Conservation (phyloP, 2,329 filamentous ascomycete genomes). For the Fusarium foetens region DNA sequence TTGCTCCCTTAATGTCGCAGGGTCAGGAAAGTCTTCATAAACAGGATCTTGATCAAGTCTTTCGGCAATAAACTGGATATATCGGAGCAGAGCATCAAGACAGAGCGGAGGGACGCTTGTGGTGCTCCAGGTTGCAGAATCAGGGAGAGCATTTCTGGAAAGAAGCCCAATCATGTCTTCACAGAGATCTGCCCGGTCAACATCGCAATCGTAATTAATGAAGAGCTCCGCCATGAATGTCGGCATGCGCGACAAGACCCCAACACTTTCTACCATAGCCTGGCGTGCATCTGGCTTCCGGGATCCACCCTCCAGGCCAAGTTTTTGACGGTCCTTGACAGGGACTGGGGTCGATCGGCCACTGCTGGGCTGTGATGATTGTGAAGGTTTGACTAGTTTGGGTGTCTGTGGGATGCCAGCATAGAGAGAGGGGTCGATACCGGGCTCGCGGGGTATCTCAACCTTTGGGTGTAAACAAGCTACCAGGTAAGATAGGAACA, state of each 20-base stretch:
- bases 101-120: slow-evolving; percentile 97
- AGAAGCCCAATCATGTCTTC: slow-evolving; percentile 95
- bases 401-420: slow-evolving; percentile 92
- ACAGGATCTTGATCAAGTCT: slow-evolving; percentile 77
- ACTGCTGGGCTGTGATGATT: slow-evolving; percentile 75
- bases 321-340: slow-evolving; percentile 89
- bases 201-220: slow-evolving; percentile 97
- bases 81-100: slow-evolving; percentile 88
- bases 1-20: slow-evolving; percentile 72
- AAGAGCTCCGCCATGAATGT: slow-evolving; percentile 96
- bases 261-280: slow-evolving; percentile 97
- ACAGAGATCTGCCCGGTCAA: slow-evolving; percentile 89
- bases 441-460: slow-evolving; percentile 88
- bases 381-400: slow-evolving; percentile 81
- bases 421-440: slow-evolving; percentile 91
- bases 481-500: slow-evolving; percentile 93
- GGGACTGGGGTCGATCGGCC: slow-evolving; percentile 90
- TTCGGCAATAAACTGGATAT: slow-evolving; percentile 91
- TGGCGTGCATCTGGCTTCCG: slow-evolving; percentile 95
- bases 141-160: slow-evolving; percentile 92
- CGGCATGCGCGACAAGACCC: slow-evolving; percentile 89
- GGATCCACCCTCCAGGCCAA: slow-evolving; percentile 90
- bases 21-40: slow-evolving; percentile 73
- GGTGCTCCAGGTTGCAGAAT: slow-evolving; percentile 98
- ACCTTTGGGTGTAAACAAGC: slow-evolving; percentile 94